A percentile compares a stretch with the other conserved stretches of the same genome.
phyloP scores from a whole-genome alignment of 1,139 yeast species.

The Candida freyschussii region DNA sequence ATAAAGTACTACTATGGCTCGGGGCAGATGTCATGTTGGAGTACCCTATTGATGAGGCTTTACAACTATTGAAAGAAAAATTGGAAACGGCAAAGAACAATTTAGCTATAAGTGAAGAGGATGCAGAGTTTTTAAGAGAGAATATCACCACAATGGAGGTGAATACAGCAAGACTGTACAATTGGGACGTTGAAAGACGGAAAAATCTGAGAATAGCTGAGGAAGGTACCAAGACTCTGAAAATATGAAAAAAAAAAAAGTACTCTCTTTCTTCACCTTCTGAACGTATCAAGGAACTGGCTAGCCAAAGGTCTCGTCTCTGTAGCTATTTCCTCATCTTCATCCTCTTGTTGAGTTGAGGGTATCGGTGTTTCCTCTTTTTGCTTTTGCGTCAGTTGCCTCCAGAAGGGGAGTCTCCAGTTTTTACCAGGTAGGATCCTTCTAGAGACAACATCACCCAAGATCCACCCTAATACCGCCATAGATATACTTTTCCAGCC shows the following conservation, averaged over 20 bases:
- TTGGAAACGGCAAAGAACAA: constrained; percentile 59
- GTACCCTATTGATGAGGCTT: constrained; percentile 86
- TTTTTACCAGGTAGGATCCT: constrained; percentile 59
- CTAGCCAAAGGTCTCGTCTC: constrained; percentile 57
- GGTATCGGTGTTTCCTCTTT: constrained; percentile 8
- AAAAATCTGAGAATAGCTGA: constrained; percentile 37
- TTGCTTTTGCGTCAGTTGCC: constrained; percentile 2
- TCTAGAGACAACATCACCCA: constrained; percentile 52
- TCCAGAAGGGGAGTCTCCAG: constrained; percentile 45
- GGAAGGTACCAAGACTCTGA: constrained; percentile 36
- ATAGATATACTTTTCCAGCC: constrained; percentile 49
- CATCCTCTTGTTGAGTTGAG: constrained; percentile 19
- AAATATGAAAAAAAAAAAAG: constrained; percentile 25
- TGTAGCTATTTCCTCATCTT: constrained; percentile 39
- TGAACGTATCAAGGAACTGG: constrained; percentile 54
- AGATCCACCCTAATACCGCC: constrained; percentile 49
- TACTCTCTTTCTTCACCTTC: constrained; percentile 25
- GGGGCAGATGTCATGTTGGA: constrained; percentile 99
- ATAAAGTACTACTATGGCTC: constrained; percentile 80
- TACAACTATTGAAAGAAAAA: constrained; percentile 58
- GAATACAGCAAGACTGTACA: constrained; percentile 89
- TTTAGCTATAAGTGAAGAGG: constrained; percentile 64
- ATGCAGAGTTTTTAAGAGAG: constrained; percentile 81
- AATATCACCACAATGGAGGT: constrained; percentile 98
- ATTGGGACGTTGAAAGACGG: constrained; percentile 92